These are phyloP conservation scores for Pisolithus sp. DNA, from an alignment of 768 basidiomycete species.

Conservation along the genomic window DNA sequence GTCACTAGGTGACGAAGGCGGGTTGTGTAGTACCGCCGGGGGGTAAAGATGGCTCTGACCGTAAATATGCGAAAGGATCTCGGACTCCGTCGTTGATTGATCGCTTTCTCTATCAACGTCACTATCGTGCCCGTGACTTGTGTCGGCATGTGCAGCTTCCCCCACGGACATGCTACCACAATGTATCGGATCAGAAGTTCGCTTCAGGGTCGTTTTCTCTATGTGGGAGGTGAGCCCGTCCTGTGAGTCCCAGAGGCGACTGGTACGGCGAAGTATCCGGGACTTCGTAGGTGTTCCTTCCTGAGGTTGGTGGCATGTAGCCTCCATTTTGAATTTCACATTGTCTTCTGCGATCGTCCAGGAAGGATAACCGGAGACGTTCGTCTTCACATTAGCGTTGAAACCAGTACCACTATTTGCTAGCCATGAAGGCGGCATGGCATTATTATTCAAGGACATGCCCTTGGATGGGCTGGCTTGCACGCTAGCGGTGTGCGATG, in stretches of 20 bases:
- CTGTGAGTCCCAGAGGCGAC: slow-evolving; percentile 11
- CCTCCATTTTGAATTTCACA: neutral
- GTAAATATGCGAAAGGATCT: slow-evolving; percentile 15
- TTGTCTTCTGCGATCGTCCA: neutral
- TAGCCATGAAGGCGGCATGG: slow-evolving; percentile 8
- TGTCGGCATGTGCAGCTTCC: slow-evolving; percentile 5
- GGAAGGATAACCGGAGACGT: neutral
- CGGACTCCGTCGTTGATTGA: neutral
- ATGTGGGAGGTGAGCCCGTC: neutral
- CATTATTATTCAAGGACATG: slow-evolving; percentile 9
- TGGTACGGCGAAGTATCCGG: slow-evolving; percentile 21
- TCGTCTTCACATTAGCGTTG: neutral
- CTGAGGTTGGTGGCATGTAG: slow-evolving; percentile 6
- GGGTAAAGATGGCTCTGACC: slow-evolving; percentile 26
- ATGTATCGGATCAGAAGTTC: neutral
- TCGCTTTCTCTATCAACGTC: neutral
- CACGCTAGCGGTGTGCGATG: slow-evolving; percentile 19
- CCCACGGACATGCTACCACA: slow-evolving; percentile 1
- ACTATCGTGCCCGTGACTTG: neutral
- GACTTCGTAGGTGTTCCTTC: slow-evolving; percentile 5
- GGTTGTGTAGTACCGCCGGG: neutral
- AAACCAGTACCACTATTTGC: neutral
- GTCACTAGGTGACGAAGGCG: neutral
- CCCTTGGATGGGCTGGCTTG: slow-evolving; percentile 12
- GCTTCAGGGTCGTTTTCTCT: neutral